Evolutionary conservation across 139 green algal species (phyloP), one percentile per base, ranked within the genome.

Genomic region (Microglena sp.): DNA sequence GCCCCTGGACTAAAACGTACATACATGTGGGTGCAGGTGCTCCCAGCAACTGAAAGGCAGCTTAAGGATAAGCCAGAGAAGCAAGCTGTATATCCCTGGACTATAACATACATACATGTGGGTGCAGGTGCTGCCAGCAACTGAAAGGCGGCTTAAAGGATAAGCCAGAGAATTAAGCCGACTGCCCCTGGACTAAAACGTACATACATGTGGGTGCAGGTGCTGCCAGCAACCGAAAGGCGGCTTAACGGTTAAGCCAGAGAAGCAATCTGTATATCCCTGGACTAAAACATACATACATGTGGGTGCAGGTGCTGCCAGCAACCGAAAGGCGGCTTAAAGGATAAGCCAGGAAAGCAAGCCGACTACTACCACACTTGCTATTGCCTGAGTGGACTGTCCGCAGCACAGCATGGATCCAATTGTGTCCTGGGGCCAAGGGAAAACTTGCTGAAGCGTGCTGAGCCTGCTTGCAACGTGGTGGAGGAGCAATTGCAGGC

Each of bases 351-450:
- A 7, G 90, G 90, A 43, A 95, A 94, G 72, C 58, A 74, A 0
- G 59, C 79, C 6, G 94, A 99, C 82, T 95, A 89, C 63, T 99
- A 99, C 72, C 94, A 99, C 89, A 97, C 91, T 46, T 98, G 92
- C 77, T 99, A 99, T 86, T 96, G 88, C 75, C 70, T 99, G 11
- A 91, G 77, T 60, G 94, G 94, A 0, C 77, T 99, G 61, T 72
- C 89, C 0, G 71, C 70, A 2, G 81, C 83, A 31, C 92, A 98
- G 80, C 82, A 93, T 57, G 78, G 53, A 45, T 68, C 60, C 33
- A 76, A 80, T 24, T 5, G 62, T 3, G 68, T 83, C 28, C 28
- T 90, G 54, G 84, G 87, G 22, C 60, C 69, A 2, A 45, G 28
- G 3, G 45, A 72, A 44, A 93, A 95, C 64, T 26, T 62, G 60